These are phyloP conservation scores for Trametes sp. DNA, from an alignment of 1,284 basidiomycete species.

Conservation along the genomic window DNA sequence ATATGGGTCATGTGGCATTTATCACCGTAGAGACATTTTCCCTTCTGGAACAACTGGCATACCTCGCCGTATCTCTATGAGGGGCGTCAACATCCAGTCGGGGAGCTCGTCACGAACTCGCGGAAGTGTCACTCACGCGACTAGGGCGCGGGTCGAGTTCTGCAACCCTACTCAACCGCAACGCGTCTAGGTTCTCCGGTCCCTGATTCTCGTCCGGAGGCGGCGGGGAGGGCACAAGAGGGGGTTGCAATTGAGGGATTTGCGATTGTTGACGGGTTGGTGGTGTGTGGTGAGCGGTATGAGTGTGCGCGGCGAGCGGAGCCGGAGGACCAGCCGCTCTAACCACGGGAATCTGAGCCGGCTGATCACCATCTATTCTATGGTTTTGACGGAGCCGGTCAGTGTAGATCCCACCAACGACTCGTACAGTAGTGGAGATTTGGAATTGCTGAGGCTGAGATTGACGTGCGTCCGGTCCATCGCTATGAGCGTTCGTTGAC, in stretches of 20 bases:
- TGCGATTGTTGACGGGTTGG: not conserved
- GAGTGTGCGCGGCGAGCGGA: not conserved
- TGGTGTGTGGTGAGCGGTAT: not conserved
- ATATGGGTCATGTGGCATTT: conserved; percentile 19
- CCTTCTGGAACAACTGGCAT: conserved; percentile 9
- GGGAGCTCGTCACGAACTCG: not conserved
- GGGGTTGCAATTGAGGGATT: not conserved
- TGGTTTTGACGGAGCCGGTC: conserved; percentile 3
- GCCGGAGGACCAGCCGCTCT: too few species aligned
- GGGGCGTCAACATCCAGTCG: too few species aligned
- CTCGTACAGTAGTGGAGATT: not conserved
- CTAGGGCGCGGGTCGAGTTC: conserved; percentile 10
- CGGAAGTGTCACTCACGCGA: not conserved
- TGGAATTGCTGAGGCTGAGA: not conserved
- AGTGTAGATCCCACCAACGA: conserved; percentile 8
- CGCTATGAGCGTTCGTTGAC: not conserved
- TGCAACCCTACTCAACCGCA: conserved; percentile 5
- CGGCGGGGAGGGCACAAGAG: not conserved
- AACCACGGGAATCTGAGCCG: not conserved
- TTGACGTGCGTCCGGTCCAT: not conserved
- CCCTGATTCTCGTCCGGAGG: too few species aligned
- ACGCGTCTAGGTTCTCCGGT: conserved; percentile 2
- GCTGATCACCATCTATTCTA: not conserved
- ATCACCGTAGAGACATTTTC: conserved; percentile 10
- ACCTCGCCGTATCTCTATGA: conserved; percentile 4